Evolutionary conservation across 306 rosid species (phyloP).

Genomic region (Fragaria iinumae): DNA sequence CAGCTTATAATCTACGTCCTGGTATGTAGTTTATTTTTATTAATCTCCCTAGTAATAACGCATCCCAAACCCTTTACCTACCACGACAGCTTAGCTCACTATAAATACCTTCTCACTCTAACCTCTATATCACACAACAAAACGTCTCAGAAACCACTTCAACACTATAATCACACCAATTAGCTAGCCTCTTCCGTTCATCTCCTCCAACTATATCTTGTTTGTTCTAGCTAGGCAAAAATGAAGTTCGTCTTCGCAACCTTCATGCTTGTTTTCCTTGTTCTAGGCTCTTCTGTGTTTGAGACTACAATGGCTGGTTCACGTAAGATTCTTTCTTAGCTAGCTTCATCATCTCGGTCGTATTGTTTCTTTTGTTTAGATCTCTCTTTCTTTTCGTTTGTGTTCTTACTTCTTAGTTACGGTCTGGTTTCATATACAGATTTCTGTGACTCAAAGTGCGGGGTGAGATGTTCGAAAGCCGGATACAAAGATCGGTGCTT

Average conservation of each 20-base stretch:
- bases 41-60: neutral
- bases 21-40: neutral
- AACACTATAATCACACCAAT: neutral
- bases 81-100: neutral
- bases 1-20: conserved; percentile 3
- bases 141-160: neutral
- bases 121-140: neutral
- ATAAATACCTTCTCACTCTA: neutral
- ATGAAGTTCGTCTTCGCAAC: conserved; percentile 54
- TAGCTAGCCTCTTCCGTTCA: neutral
- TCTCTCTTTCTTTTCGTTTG: neutral
- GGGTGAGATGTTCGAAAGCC: conserved; percentile 60
- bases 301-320: conserved; percentile 54
- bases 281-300: conserved; percentile 51
- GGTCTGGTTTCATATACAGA: conserved; percentile 12
- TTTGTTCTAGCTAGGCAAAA: conserved; percentile 6
- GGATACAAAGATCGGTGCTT: conserved; percentile 62
- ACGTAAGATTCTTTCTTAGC: conserved; percentile 35
- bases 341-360: neutral
- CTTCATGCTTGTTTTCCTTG: conserved; percentile 48
- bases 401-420: neutral
- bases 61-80: conserved; percentile 1
- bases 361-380: neutral
- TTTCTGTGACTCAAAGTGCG: conserved; percentile 57
- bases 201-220: neutral